These are phyloP conservation scores for Crinitomyces ghanaensis DNA, from an alignment of 805 yeast species.

Conservation along the genomic window DNA sequence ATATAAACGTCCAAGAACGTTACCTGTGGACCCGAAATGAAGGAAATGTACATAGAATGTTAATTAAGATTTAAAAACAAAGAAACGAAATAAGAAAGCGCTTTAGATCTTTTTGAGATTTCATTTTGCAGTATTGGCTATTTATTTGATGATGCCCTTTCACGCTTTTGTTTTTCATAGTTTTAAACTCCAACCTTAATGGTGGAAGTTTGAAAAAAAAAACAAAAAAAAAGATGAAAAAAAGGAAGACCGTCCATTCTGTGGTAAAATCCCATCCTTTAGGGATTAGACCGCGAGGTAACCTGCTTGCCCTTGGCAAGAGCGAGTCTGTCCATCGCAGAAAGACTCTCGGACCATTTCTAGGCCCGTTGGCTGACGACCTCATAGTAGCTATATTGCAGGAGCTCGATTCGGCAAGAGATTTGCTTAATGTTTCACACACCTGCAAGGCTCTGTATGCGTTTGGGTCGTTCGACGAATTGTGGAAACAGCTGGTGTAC, in stretches of 20 bases:
- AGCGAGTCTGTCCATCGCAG: constrained; percentile 11
- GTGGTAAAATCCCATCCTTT: constrained; percentile 42
- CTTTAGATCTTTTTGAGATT: too few relatives aligned
- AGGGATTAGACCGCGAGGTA: constrained; percentile 68
- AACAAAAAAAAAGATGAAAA: neutral
- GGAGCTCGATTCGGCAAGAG: constrained; percentile 35
- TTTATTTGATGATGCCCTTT: constrained; percentile 4
- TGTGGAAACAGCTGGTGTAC: constrained; percentile 60
- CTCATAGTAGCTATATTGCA: constrained; percentile 42
- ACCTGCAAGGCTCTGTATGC: constrained; percentile 63
- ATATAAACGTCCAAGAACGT: constrained; percentile 41
- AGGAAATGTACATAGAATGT: neutral
- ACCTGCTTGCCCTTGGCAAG: constrained; percentile 32
- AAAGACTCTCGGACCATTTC: constrained; percentile 40
- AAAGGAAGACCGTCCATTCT: constrained; percentile 1
- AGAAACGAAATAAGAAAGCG: too few relatives aligned
- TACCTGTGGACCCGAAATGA: too few relatives aligned
- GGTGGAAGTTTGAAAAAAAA: neutral
- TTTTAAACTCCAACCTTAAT: neutral
- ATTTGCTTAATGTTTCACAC: constrained; percentile 42
- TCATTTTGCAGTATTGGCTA: too few relatives aligned
- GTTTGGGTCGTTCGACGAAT: constrained; percentile 60
- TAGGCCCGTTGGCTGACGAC: constrained; percentile 51
- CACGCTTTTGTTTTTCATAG: constrained; percentile 1
- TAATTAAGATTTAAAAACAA: neutral